phyloP scores from a whole-genome alignment of 75 land plant genomes.

The Sequoia sempervirens region DNA sequence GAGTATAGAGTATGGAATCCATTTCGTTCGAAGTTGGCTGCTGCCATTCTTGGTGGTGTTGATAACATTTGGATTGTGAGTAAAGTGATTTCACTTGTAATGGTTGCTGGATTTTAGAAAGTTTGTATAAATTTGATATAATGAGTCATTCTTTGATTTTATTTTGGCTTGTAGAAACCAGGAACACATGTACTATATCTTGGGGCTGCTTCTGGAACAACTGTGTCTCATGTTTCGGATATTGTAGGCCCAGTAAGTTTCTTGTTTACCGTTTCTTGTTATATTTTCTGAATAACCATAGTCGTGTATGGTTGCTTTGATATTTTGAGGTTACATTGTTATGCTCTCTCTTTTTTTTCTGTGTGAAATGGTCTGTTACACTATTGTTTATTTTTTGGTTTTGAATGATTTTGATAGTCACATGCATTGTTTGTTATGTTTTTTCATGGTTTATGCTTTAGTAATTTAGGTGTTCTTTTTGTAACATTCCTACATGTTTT shows the following conservation, averaged over 20 bases:
- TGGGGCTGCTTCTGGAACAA: slow-evolving; percentile 95
- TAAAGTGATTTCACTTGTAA: not conserved
- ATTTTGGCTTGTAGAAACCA: slow-evolving; percentile 53
- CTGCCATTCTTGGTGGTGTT: slow-evolving; percentile 91
- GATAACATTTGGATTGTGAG: slow-evolving; percentile 93
- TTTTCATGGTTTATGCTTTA: too few relatives aligned
- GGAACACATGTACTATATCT: slow-evolving; percentile 81
- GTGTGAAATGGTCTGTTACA: too few relatives aligned
- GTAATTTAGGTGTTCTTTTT: too few relatives aligned
- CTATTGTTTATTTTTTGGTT: too few relatives aligned
- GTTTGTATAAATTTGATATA: not conserved
- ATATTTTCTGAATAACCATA: too few relatives aligned
- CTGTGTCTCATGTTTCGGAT: slow-evolving; percentile 92
- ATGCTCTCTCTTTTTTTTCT: too few relatives aligned
- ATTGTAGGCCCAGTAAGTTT: slow-evolving; percentile 87
- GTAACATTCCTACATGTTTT: too few relatives aligned
- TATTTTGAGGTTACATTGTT: not conserved
- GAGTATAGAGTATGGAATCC: slow-evolving; percentile 97
- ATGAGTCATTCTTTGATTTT: not conserved
- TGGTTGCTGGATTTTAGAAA: not conserved
- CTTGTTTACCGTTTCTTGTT: not conserved
- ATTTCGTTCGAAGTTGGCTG: slow-evolving; percentile 85
- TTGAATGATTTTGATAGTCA: too few relatives aligned
- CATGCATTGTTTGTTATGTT: too few relatives aligned
- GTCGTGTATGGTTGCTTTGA: too few relatives aligned